Conservation (phyloP, 176 grass and related monocot genomes). For the Triticum monococcum region DNA sequence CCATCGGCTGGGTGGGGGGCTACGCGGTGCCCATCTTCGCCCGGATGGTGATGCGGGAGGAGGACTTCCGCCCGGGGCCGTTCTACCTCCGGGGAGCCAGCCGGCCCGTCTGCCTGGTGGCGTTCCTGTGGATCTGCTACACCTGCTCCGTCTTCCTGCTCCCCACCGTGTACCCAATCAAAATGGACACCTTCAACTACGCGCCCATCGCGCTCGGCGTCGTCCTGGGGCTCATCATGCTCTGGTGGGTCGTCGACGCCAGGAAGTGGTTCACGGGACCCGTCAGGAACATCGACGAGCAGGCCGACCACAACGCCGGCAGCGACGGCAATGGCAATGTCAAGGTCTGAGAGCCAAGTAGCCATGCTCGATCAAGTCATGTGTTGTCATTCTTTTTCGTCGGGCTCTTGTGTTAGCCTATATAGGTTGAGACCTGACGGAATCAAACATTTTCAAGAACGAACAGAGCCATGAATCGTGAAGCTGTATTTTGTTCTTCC, state of each 20-base stretch:
- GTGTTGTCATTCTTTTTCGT: background rate
- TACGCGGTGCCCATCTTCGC: constrained; percentile 97
- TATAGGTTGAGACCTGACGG: background rate
- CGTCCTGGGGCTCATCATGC: constrained; percentile 55
- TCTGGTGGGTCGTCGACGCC: constrained; percentile 94
- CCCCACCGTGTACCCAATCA: constrained; percentile 81
- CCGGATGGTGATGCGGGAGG: constrained; percentile 81
- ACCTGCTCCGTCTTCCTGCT: constrained; percentile 93
- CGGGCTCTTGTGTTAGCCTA: background rate
- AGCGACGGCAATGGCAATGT: background rate
- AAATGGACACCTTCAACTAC: constrained; percentile 81
- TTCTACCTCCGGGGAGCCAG: constrained; percentile 79
- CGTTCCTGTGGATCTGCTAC: constrained; percentile 97
- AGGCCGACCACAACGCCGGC: background rate
- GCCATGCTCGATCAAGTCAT: background rate
- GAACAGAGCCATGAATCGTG: background rate
- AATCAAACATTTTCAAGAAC: background rate
- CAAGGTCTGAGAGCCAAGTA: constrained; percentile 48
- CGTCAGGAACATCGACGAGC: constrained; percentile 79
- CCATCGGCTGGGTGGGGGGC: constrained; percentile 89
- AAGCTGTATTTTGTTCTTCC: background rate
- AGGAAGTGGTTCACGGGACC: constrained; percentile 93
- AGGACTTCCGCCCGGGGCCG: constrained; percentile 69
- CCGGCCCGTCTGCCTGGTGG: constrained; percentile 85
- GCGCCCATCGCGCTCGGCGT: constrained; percentile 71